Base-by-base conservation (phyloP, 148 eudicot species). In the Selenicereus undatus region DNA sequence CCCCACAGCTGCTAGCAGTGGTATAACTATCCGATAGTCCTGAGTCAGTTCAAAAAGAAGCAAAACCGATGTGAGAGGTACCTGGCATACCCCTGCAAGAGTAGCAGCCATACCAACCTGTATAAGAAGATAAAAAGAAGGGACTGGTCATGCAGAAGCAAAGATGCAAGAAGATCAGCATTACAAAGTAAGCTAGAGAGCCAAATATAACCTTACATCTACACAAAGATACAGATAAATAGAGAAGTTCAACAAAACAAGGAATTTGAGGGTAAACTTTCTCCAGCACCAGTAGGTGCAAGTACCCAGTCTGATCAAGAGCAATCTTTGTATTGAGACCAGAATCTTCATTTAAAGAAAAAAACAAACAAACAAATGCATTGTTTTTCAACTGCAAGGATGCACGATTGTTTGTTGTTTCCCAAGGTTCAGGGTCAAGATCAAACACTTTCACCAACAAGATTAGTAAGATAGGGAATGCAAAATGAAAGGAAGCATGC, bases 21-120 rank as follows among this genome's bases (percentile, higher is more conserved):
- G 98, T 73, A 95, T 81, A 80, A 95, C 93, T 65, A 95, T 95
- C 78, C 98, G 90, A 80, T 95, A 95, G 85, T 95, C 98, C 78
- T 93, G 97, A 75, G 98, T 95, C 65, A 95, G 88, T 80, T 93
- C 97, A 79, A 95, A 95, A 42, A 93, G 92, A 89, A 95, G 98
- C 84, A 95, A 82, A 85, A 95, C 97, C 54, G 97, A 90, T 35
- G 98, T 93, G 64, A 93, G 94, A 77, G 96, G 97, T 68, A 93
- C 97, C 78, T 93, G 94, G 82, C 98, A 95, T 60, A 95, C 98
- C 80, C 97, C 97, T 77, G 97, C 98, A 75, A 95, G 97, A 74
- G 98, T 95, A 87, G 98, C 97, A 88, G 98, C 96, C 98, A 95
- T 95, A 81, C 94, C 98, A 80, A 95, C 98, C 98, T 95, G 92